These are phyloP conservation scores for Colletotrichum spinosum DNA, from an alignment of 2,329 filamentous ascomycete species.

Conservation along the genomic window DNA sequence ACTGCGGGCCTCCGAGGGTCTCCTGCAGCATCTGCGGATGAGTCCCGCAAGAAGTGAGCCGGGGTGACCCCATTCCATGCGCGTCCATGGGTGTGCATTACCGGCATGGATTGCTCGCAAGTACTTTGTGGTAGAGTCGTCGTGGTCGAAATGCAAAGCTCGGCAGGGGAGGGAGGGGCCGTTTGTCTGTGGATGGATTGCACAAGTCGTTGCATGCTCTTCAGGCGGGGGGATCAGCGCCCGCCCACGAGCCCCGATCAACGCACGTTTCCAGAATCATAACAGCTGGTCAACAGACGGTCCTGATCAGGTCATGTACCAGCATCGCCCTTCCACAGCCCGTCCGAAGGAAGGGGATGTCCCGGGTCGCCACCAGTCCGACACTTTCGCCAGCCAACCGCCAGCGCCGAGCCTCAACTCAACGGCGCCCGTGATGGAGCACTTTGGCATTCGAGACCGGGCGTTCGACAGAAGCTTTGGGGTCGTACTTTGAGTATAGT, in stretches of 20 bases:
- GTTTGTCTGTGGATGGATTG: constrained; percentile 27
- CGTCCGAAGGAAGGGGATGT: not conserved
- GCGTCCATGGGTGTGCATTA: no score
- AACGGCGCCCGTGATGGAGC: constrained; percentile 13
- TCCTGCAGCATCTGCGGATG: constrained; percentile 20
- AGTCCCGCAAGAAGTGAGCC: constrained; percentile 7
- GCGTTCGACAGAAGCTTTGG: constrained; percentile 13
- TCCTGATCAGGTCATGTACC: constrained; percentile 8
- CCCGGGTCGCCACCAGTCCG: constrained; percentile 7
- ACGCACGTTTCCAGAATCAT: constrained; percentile 21
- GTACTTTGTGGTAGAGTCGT: no score
- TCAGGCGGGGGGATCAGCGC: constrained; percentile 17
- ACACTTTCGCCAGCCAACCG: constrained; percentile 14
- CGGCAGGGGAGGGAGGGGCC: constrained; percentile 24
- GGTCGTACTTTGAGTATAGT: not conserved
- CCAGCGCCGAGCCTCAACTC: constrained; percentile 22
- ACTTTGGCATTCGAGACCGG: constrained; percentile 18
- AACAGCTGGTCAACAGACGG: constrained; percentile 4
- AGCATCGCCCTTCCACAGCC: constrained; percentile 18
- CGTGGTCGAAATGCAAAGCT: no score
- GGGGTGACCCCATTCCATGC: constrained; percentile 4
- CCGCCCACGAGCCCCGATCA: constrained; percentile 17
- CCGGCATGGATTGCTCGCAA: no score
- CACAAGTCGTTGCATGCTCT: constrained; percentile 26
- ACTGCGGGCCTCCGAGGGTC: constrained; percentile 11